Evolutionary conservation across 2,329 filamentous ascomycete genomes (phyloP).

Genomic region (Arthrobotrys sphaeroides): DNA sequence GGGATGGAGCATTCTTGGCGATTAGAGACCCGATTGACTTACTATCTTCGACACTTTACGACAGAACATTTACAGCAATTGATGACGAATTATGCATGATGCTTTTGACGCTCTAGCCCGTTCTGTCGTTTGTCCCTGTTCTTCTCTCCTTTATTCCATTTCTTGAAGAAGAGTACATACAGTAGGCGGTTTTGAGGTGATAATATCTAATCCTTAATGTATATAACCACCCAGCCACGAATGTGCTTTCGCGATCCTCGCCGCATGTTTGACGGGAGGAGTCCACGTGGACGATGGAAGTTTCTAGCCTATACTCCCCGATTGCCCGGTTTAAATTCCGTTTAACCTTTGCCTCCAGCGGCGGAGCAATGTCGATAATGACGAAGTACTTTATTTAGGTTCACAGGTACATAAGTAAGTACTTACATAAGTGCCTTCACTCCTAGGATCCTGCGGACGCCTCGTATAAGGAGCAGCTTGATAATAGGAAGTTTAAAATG

Average conservation of each 20-base stretch:
- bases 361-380: background rate
- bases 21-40: background rate
- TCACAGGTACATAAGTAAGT: no score
- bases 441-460: no score
- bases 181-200: background rate
- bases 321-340: background rate
- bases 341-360: slow-evolving; percentile 9
- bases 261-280: slow-evolving; percentile 7
- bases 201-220: slow-evolving; percentile 41
- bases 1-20: slow-evolving; percentile 31
- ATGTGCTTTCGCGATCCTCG: background rate
- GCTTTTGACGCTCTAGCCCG: background rate
- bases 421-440: no score
- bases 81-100: background rate
- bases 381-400: no score
- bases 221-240: slow-evolving; percentile 1
- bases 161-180: no score
- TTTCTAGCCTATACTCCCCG: background rate
- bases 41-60: slow-evolving; percentile 13
- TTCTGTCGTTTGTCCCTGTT: background rate
- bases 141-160: background rate
- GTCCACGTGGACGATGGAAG: slow-evolving; percentile 13
- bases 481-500: background rate
- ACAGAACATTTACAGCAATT: slow-evolving; percentile 6
- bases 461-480: no score